phyloP scores from a whole-genome alignment of 345 rosid genomes.

The Linum lewisii region DNA sequence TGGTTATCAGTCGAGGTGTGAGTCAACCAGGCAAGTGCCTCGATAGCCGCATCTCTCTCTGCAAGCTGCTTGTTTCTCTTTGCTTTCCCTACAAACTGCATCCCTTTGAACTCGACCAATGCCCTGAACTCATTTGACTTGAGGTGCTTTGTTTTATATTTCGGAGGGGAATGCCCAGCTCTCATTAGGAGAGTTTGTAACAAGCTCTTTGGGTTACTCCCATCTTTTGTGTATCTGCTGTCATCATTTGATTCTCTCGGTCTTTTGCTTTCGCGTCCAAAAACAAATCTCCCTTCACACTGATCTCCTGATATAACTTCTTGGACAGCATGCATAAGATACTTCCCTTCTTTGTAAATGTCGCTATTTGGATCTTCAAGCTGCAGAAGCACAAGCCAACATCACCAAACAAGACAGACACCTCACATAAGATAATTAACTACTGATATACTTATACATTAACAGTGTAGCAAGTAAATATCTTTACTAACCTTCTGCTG shows the following conservation, averaged over 20 bases:
- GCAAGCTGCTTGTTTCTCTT: slow-evolving; percentile 86
- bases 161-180: slow-evolving; percentile 97
- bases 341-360: slow-evolving; percentile 80
- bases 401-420: neutral
- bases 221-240: slow-evolving; percentile 58
- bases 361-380: slow-evolving; percentile 67
- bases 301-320: slow-evolving; percentile 88
- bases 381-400: slow-evolving; percentile 29
- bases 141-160: slow-evolving; percentile 87
- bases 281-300: slow-evolving; percentile 94
- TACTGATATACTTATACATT: neutral
- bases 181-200: slow-evolving; percentile 88
- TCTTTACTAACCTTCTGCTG: slow-evolving; percentile 49
- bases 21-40: slow-evolving; percentile 94
- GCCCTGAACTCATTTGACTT: slow-evolving; percentile 91
- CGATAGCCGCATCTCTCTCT: slow-evolving; percentile 92
- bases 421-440: neutral
- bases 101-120: slow-evolving; percentile 88
- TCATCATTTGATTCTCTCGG: slow-evolving; percentile 39
- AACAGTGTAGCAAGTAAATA: neutral
- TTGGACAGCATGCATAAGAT: slow-evolving; percentile 82
- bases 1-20: slow-evolving; percentile 47
- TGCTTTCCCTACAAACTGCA: slow-evolving; percentile 97
- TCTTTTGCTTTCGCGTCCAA: slow-evolving; percentile 70
- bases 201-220: slow-evolving; percentile 90